Conservation (phyloP, 768 basidiomycete species). For the Vararia minispora region DNA sequence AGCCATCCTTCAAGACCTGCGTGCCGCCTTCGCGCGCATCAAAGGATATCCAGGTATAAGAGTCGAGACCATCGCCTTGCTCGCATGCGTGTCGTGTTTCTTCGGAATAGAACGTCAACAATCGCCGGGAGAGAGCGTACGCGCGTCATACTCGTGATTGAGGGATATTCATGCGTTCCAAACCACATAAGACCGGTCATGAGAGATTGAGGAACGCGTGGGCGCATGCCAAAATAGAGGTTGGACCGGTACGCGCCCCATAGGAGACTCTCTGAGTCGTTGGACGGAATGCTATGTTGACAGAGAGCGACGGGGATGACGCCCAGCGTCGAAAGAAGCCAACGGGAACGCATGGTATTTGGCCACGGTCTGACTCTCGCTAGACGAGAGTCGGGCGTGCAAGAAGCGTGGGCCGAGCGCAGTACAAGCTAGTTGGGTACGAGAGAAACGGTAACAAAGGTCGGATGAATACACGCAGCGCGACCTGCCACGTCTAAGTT, state of each 20-base stretch:
- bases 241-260: slow-evolving; percentile 90
- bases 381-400: no score
- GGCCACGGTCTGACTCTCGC: no score
- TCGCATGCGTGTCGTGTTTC: slow-evolving; percentile 82
- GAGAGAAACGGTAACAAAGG: no score
- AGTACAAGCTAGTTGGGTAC: no score
- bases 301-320: no score
- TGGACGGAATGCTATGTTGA: no score
- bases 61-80: slow-evolving; percentile 69
- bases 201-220: slow-evolving; percentile 77
- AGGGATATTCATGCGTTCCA: slow-evolving; percentile 75
- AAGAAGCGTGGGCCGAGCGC: no score
- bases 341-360: no score
- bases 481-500: no score
- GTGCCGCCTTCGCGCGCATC: slow-evolving; percentile 80
- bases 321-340: no score
- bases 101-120: slow-evolving; percentile 19
- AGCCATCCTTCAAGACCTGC: slow-evolving; percentile 69
- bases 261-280: slow-evolving; percentile 43
- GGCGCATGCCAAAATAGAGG: slow-evolving; percentile 89
- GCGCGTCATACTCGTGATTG: slow-evolving; percentile 36
- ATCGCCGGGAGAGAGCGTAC: slow-evolving; percentile 1
- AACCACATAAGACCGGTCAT: slow-evolving; percentile 95
- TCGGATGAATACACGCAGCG: no score
- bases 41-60: slow-evolving; percentile 82